Evolutionary conservation across 805 yeast genomes (phyloP).

Genomic region (Wickerhamomyces bovis): DNA sequence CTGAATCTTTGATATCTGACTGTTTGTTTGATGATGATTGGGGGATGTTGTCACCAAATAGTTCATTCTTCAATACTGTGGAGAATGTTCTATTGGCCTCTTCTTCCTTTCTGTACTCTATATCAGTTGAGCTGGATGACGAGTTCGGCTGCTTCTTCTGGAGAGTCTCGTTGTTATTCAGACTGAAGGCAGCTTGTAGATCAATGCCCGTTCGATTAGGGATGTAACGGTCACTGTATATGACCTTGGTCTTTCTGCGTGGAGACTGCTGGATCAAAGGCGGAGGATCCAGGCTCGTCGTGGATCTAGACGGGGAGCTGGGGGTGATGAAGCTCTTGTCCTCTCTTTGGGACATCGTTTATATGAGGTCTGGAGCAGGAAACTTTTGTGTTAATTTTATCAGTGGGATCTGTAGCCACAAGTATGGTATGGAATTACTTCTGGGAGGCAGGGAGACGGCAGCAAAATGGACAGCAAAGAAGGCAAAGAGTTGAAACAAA

Average conservation of each 20-base stretch:
- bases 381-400: background rate
- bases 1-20: slow-evolving; percentile 23
- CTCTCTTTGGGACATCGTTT: slow-evolving; percentile 15
- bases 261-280: slow-evolving; percentile 27
- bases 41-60: slow-evolving; percentile 85
- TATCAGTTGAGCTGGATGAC: slow-evolving; percentile 35
- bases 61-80: slow-evolving; percentile 78
- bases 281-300: slow-evolving; percentile 17
- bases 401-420: background rate
- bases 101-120: slow-evolving; percentile 62
- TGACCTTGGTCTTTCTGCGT: slow-evolving; percentile 32
- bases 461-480: background rate
- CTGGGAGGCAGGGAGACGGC: background rate
- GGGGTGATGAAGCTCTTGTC: slow-evolving; percentile 22
- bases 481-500: background rate
- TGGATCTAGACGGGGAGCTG: slow-evolving; percentile 26
- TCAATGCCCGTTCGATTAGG: slow-evolving; percentile 86
- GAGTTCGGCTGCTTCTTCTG: slow-evolving; percentile 22
- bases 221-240: slow-evolving; percentile 79
- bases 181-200: slow-evolving; percentile 64
- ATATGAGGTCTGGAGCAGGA: background rate
- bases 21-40: slow-evolving; percentile 19
- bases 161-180: slow-evolving; percentile 14
- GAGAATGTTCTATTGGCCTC: slow-evolving; percentile 87
- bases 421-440: background rate